Evolutionary conservation across 2,329 filamentous ascomycete species (phyloP).

Genomic region (Colletotrichum theobromicola): DNA sequence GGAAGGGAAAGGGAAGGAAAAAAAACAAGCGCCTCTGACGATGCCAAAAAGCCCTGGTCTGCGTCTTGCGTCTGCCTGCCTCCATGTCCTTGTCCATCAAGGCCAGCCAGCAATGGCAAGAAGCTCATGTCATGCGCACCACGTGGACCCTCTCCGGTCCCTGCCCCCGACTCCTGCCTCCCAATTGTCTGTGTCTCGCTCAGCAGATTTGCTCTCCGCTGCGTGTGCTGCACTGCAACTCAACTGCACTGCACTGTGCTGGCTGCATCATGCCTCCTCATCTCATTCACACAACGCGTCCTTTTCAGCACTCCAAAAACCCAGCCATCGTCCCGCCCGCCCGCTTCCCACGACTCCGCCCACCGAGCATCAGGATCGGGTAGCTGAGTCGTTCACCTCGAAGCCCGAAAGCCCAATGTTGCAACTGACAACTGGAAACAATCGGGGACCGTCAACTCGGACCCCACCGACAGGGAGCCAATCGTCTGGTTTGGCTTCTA

Average conservation of each 20-base stretch:
- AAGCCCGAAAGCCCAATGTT: not conserved
- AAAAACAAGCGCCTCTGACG: not conserved
- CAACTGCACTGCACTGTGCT: not conserved
- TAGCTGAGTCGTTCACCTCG: slow-evolving; percentile 12
- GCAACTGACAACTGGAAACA: not conserved
- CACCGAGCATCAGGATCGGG: slow-evolving; percentile 13
- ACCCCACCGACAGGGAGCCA: not conserved
- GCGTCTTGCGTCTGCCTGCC: not conserved
- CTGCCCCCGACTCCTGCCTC: not conserved
- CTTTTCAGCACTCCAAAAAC: not conserved
- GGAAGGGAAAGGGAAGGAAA: no score
- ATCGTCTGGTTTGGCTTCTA: not conserved
- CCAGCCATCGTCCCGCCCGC: slow-evolving; percentile 4
- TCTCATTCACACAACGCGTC: not conserved
- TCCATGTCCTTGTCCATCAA: not conserved
- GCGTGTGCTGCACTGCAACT: not conserved
- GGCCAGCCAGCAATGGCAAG: not conserved
- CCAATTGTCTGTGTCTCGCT: not conserved
- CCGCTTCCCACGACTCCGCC: slow-evolving; percentile 14
- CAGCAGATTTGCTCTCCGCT: not conserved
- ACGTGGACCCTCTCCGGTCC: slow-evolving; percentile 23
- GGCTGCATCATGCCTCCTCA: not conserved
- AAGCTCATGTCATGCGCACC: slow-evolving; percentile 20
- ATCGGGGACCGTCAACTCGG: not conserved
- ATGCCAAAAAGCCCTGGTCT: not conserved